Evolutionary conservation across 208 protist species (phyloP), one percentile per base, ranked within the genome.

Genomic region (Wallacemonas sp.): DNA sequence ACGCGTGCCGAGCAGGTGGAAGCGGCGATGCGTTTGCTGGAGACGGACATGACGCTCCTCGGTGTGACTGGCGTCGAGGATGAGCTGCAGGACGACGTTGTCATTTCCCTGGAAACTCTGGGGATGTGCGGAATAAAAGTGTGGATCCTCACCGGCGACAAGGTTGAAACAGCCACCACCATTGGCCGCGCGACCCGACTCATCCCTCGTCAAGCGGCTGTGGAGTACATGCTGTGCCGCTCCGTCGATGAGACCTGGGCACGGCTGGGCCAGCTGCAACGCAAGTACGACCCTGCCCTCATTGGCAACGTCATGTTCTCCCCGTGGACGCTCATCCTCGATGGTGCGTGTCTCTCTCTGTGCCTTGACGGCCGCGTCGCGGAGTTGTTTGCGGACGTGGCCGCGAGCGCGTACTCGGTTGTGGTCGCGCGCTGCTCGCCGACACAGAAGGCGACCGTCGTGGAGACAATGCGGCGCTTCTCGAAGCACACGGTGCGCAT

Each of bases 141-240:
- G 6, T 99, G 98, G 98, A 98, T 99, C 85, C 81, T 99, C 1
- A 99, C 98, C 2, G 98, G 98, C 39, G 98, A 99, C 76, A 99
- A 99, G 74, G 83, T 98, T 12, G 95, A 98, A 66, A 99, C 97
- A 15, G 96, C 97, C 17, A 96, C 79, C 17, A 98, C 95, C 52
- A 98, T 99, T 71, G 96, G 93, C 19, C 91, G 94, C n/a, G 85
- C 82, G 5, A 95, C 95, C 5, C 87, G 87, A 4, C 70, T 99
- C 0, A 93, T 98, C 17, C 76, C 85, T 13, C 75, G 89, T 1
- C 60, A 95, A 60, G 81, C 87, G 44, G 55, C 62, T 12, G 68
- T 85, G 36, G 84, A 93, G 76, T 70, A 79, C 29, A 57, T 89
- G 67, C 71, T 79, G 9, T 73, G 70, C 42, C 37, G 59, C 57